Conservation (phyloP, 1,284 basidiomycete species). For the Coniferiporia sulphurascens region DNA sequence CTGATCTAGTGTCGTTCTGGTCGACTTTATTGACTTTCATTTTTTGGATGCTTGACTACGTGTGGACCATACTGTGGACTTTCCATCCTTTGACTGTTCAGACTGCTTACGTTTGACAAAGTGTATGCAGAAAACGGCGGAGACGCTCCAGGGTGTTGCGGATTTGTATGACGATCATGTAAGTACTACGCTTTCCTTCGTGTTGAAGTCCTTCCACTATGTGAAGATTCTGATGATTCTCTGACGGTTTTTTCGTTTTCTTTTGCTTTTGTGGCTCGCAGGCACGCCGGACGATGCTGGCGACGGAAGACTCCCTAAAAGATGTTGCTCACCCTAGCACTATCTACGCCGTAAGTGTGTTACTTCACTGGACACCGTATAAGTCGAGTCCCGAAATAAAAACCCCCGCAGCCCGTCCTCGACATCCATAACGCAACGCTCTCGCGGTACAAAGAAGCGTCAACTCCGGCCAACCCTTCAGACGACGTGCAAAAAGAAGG, state of each 20-base stretch:
- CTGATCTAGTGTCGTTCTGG: neutral
- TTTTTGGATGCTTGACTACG: no score
- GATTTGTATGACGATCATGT: constrained; percentile 78
- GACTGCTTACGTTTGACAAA: constrained; percentile 75
- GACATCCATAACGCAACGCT: constrained; percentile 68
- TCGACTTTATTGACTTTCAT: neutral
- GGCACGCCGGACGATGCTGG: constrained; percentile 66
- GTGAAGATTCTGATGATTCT: neutral
- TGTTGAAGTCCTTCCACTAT: neutral
- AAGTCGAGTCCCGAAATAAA: no score
- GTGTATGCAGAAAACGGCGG: constrained; percentile 72
- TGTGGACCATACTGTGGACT: no score
- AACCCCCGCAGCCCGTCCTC: constrained; percentile 50
- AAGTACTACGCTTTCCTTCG: constrained; percentile 24
- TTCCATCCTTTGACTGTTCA: constrained; percentile 22
- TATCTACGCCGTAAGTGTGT: constrained; percentile 53
- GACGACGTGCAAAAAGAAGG: neutral
- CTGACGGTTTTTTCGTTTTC: neutral
- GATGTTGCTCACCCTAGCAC: constrained; percentile 67
- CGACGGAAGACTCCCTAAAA: constrained; percentile 73
- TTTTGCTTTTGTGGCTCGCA: constrained; percentile 27
- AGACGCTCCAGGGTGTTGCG: constrained; percentile 68
- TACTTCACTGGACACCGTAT: neutral
- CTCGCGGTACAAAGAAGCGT: constrained; percentile 54
- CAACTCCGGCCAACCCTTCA: constrained; percentile 18